Evolutionary conservation across 345 rosid genomes (phyloP).

Genomic region (Hibiscus mutabilis): DNA sequence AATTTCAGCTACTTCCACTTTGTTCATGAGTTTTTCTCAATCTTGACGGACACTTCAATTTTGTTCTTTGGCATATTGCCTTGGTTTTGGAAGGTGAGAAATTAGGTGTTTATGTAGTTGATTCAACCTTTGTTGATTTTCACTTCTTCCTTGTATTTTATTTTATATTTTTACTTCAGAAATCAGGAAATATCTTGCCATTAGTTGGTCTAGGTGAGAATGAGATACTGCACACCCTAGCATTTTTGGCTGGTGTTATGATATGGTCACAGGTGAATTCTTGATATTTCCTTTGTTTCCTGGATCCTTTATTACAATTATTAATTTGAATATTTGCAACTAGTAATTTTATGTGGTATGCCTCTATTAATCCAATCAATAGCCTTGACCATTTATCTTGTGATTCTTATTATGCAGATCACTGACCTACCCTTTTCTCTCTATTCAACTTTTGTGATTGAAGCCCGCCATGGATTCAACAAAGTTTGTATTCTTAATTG

Average conservation of each 20-base stretch:
- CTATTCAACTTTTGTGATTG: constrained; percentile 92
- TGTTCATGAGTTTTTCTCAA: constrained; percentile 81
- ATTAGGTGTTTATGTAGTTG: background rate
- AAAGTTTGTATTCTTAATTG: constrained; percentile 46
- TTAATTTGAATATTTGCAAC: background rate
- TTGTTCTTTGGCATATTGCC: constrained; percentile 84
- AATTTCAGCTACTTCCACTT: constrained; percentile 78
- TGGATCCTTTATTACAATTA: background rate
- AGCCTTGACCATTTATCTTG: constrained; percentile 10
- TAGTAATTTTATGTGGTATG: too few species aligned
- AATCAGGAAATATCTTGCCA: constrained; percentile 63
- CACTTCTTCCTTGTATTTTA: background rate
- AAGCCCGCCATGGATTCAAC: constrained; percentile 95
- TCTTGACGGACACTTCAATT: constrained; percentile 90
- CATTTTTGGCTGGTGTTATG: constrained; percentile 89
- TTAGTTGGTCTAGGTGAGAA: constrained; percentile 67
- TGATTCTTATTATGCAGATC: constrained; percentile 49
- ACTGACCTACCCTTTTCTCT: constrained; percentile 95
- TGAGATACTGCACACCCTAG: constrained; percentile 82
- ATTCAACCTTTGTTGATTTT: constrained; percentile 4
- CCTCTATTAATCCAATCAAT: background rate
- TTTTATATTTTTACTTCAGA: constrained; percentile 35
- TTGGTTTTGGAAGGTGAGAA: constrained; percentile 94
- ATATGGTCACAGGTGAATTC: constrained; percentile 85
- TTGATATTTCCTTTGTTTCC: constrained; percentile 10